Evolutionary conservation across 192 early-diverging fungal genomes (phyloP).

Genomic region (Phlyctochytrium planicorne): DNA sequence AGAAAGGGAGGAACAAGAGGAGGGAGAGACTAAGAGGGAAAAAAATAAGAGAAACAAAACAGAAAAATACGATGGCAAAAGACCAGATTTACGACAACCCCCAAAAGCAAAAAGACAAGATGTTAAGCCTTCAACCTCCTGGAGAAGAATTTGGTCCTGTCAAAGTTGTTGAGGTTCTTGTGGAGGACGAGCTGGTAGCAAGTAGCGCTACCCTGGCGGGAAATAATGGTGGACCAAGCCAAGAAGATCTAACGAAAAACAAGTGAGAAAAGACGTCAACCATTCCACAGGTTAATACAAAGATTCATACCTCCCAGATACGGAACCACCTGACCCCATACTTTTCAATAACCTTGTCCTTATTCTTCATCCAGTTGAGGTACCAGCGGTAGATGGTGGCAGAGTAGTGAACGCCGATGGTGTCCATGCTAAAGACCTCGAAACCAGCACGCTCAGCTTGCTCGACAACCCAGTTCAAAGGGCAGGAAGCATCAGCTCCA

Average conservation of each 20-base stretch:
- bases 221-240: conserved; percentile 92
- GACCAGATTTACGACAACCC: neutral
- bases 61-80: too few relatives aligned
- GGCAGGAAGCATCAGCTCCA: conserved; percentile 95
- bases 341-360: conserved; percentile 73
- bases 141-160: conserved; percentile 62
- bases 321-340: conserved; percentile 93
- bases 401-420: conserved; percentile 97
- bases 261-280: neutral
- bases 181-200: conserved; percentile 94
- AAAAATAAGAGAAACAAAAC: neutral
- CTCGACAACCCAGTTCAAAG: conserved; percentile 92
- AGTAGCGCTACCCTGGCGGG: conserved; percentile 94
- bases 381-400: conserved; percentile 96
- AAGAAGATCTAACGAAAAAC: conserved; percentile 70
- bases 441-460: conserved; percentile 93
- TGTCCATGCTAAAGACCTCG: conserved; percentile 85
- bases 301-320: conserved; percentile 77
- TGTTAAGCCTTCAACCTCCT: conserved; percentile 11
- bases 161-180: conserved; percentile 97
- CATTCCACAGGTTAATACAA: neutral
- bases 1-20: neutral
- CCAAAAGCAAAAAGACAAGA: neutral
- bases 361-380: conserved; percentile 96
- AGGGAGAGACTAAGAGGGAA: neutral